These are phyloP conservation scores for Tylopilus plumbeoviolaceoides DNA, from an alignment of 768 basidiomycete species.

Conservation along the genomic window DNA sequence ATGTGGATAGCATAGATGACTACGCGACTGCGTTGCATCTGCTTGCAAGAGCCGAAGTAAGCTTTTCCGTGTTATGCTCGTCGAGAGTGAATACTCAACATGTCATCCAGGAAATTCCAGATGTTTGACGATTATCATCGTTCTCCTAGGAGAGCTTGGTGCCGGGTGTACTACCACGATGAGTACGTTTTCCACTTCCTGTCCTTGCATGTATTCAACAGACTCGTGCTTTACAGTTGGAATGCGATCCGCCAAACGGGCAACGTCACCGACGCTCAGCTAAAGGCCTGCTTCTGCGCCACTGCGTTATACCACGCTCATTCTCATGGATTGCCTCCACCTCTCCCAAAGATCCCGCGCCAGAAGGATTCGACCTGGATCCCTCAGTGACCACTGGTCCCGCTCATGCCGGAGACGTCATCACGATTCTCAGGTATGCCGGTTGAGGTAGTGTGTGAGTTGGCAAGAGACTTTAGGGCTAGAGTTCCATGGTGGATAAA, in stretches of 20 bases:
- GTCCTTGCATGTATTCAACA: neutral
- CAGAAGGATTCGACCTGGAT: slow-evolving; percentile 47
- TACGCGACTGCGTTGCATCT: slow-evolving; percentile 68
- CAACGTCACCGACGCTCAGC: slow-evolving; percentile 71
- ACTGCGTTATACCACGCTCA: slow-evolving; percentile 76
- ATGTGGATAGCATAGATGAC: slow-evolving; percentile 53
- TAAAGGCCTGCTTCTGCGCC: slow-evolving; percentile 63
- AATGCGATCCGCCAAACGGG: slow-evolving; percentile 65
- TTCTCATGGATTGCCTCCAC: slow-evolving; percentile 33
- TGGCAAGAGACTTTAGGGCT: slow-evolving; percentile 55
- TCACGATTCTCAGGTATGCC: slow-evolving; percentile 76
- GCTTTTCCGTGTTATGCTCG: slow-evolving; percentile 9
- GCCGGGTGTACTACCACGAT: slow-evolving; percentile 83
- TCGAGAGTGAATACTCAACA: neutral
- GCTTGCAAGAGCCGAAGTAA: slow-evolving; percentile 51
- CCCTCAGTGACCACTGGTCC: slow-evolving; percentile 60
- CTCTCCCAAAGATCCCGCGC: slow-evolving; percentile 31
- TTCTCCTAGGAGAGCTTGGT: slow-evolving; percentile 80
- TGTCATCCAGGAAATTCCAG: slow-evolving; percentile 57
- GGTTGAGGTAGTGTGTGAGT: slow-evolving; percentile 55
- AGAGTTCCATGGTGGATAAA: slow-evolving; percentile 55
- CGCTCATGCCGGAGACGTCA: slow-evolving; percentile 54
- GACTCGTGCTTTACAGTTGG: slow-evolving; percentile 55
- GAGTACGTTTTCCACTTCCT: slow-evolving; percentile 53
- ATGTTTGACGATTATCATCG: slow-evolving; percentile 62